Percentiles rank a stretch among this genome's conserved stretches.
Conservation (phyloP, 192 early-diverging fungal species). For the Geranomyces michiganensis region DNA sequence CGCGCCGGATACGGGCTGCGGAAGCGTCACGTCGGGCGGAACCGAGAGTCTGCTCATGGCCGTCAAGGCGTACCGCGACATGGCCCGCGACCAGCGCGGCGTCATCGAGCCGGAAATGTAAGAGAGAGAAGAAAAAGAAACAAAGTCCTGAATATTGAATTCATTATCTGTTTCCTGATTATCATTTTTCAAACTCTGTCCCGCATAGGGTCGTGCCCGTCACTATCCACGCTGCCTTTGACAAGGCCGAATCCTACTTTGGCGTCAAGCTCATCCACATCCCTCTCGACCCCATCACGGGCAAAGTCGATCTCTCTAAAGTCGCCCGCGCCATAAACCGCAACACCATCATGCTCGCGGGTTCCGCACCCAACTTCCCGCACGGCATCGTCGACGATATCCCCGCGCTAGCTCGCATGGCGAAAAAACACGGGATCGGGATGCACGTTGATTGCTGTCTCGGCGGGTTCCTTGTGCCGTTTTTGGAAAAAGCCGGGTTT, state of each 20-base stretch:
- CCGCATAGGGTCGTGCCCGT: slow-evolving; percentile 76
- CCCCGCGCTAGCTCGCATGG: slow-evolving; percentile 72
- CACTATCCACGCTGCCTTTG: slow-evolving; percentile 94
- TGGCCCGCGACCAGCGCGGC: slow-evolving; percentile 75
- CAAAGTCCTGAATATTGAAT: background rate
- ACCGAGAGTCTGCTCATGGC: slow-evolving; percentile 95
- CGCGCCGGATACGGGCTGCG: slow-evolving; percentile 71
- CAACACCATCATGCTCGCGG: slow-evolving; percentile 90
- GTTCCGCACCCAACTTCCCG: slow-evolving; percentile 90
- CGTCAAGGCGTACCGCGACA: slow-evolving; percentile 90
- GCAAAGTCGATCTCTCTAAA: slow-evolving; percentile 74
- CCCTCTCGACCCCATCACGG: slow-evolving; percentile 77
- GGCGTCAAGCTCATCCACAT: slow-evolving; percentile 83
- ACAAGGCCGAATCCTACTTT: slow-evolving; percentile 94
- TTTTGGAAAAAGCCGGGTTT: slow-evolving; percentile 91
- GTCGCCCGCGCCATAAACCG: slow-evolving; percentile 81
- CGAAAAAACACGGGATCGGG: slow-evolving; percentile 78
- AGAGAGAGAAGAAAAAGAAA: slow-evolving; percentile 14
- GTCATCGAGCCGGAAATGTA: slow-evolving; percentile 92
- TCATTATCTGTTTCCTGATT: background rate
- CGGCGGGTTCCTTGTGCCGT: slow-evolving; percentile 93
- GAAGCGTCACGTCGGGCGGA: slow-evolving; percentile 90
- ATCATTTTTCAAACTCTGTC: background rate
- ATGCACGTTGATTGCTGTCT: slow-evolving; percentile 97
- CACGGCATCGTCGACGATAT: slow-evolving; percentile 95